Base-by-base conservation (phyloP, 1,284 basidiomycete genomes). In the Fistulina hepatica region DNA sequence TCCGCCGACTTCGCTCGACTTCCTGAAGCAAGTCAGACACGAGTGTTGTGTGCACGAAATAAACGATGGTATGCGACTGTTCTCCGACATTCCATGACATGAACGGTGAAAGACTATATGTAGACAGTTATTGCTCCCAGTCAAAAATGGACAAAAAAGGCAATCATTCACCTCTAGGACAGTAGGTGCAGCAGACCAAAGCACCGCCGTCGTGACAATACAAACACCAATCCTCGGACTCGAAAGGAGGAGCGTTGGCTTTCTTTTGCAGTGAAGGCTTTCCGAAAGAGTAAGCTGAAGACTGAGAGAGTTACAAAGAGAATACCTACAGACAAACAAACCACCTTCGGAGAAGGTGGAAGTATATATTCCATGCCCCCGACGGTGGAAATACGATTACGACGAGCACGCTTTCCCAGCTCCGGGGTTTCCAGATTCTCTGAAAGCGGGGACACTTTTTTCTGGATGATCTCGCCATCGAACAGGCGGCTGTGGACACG, bases 131-230 rank as follows among this genome's bases (percentile, higher is more conserved):
- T 3, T 6, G 32, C 20, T 13, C 33, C 22, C 21, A 35, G 15
- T 16, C 12, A 19, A 6, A 39, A 38, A 11, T 13, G 17, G 19
- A 12, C n/a, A 21, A 21, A 13, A 28, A 21, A 3, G 16, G 15
- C 19, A n/a, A n/a, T n/a, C n/a, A n/a, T 31, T 19, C 41, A 73
- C 73, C 71, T 58, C 74, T 59, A 28, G 73, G 73, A 51, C 74
- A 76, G 20, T 44, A 39, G 15, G 38, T 35, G 45, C 76, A 78
- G 6, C 65, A 40, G 25, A 66, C 53, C 5, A 78, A 46, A 34
- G 72, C 61, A 0, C 75, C 75, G 2, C 74, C 73, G 38, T 78
- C 76, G 28, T 68, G 60, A 51, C 75, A 78, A 39, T 63, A 55
- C 27, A 70, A 63, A 49, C 75, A 78, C 56, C 60, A 71, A 42